phyloP scores from a whole-genome alignment of 1,284 basidiomycete species.

The Ustilago xerochloae region DNA sequence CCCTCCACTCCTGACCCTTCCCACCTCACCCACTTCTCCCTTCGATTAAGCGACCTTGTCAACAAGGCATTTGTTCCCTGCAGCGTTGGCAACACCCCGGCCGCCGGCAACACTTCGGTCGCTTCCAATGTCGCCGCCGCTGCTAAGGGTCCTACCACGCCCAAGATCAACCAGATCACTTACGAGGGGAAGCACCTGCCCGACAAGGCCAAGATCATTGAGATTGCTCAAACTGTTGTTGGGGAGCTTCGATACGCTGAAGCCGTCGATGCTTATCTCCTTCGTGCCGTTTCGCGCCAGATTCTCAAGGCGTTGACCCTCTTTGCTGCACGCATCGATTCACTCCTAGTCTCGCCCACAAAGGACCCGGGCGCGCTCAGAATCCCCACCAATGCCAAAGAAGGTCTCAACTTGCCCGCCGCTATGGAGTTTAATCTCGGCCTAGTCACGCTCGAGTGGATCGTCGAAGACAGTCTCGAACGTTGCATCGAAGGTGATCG shows the following conservation, averaged over 20 bases:
- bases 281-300: conserved; percentile 64
- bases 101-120: conserved; percentile 23
- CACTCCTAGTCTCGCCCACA: conserved; percentile 56
- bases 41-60: conserved; percentile 64
- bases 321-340: conserved; percentile 65
- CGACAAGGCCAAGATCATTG: conserved; percentile 55
- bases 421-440: conserved; percentile 67
- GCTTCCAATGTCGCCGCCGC: conserved; percentile 51
- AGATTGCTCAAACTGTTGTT: conserved; percentile 60
- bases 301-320: conserved; percentile 66
- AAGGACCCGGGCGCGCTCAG: conserved; percentile 51
- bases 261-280: conserved; percentile 60
- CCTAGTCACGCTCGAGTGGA: conserved; percentile 64
- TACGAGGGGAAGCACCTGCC: conserved; percentile 63
- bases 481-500: conserved; percentile 62
- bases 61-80: conserved; percentile 64
- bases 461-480: conserved; percentile 66
- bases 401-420: conserved; percentile 50
- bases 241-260: conserved; percentile 62
- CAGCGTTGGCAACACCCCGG: conserved; percentile 17
- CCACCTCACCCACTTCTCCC: conserved; percentile 62
- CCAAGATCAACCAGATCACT: conserved; percentile 53
- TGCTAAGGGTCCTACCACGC: conserved; percentile 39
- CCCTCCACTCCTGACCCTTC: conserved; percentile 56
- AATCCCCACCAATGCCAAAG: conserved; percentile 58